These are phyloP conservation scores for Nidularia pulvinata DNA, from an alignment of 768 basidiomycete genomes.

Conservation along the genomic window DNA sequence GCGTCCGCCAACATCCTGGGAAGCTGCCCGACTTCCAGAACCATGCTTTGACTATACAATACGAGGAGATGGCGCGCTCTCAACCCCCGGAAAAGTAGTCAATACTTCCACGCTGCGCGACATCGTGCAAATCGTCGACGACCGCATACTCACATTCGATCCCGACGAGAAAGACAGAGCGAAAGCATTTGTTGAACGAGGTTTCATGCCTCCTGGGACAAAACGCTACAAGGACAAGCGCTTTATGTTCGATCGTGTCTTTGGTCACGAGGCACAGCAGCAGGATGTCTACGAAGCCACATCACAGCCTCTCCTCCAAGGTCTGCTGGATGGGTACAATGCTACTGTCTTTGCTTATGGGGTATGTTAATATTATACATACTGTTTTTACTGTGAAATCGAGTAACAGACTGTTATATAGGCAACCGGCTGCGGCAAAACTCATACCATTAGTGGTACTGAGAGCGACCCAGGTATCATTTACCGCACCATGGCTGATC, in stretches of 20 bases:
- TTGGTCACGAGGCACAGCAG: constrained; percentile 79
- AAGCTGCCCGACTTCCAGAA: constrained; percentile 83
- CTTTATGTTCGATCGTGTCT: constrained; percentile 97
- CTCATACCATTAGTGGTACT: constrained; percentile 97
- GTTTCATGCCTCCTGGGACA: constrained; percentile 83
- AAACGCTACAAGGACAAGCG: constrained; percentile 96
- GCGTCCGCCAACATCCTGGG: constrained; percentile 83
- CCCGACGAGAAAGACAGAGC: constrained; percentile 88
- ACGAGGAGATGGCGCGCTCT: constrained; percentile 85
- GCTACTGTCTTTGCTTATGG: constrained; percentile 99
- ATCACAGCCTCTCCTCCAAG: constrained; percentile 80
- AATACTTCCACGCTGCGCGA: constrained; percentile 65
- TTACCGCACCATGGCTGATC: constrained; percentile 95
- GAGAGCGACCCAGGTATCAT: constrained; percentile 90
- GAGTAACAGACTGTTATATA: constrained; percentile 25
- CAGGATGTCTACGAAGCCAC: constrained; percentile 88
- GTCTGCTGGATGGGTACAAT: constrained; percentile 93
- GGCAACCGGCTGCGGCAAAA: constrained; percentile 99
- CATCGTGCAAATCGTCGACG: constrained; percentile 89
- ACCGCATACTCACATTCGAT: constrained; percentile 95
- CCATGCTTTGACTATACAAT: constrained; percentile 68
- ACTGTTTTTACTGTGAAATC: constrained; percentile 4
- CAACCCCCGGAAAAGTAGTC: constrained; percentile 57
- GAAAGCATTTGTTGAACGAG: constrained; percentile 79
- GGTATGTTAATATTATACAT: constrained; percentile 46